These are phyloP conservation scores for Penicillium paxilli DNA, from an alignment of 495 filamentous ascomycete species.

Conservation along the genomic window DNA sequence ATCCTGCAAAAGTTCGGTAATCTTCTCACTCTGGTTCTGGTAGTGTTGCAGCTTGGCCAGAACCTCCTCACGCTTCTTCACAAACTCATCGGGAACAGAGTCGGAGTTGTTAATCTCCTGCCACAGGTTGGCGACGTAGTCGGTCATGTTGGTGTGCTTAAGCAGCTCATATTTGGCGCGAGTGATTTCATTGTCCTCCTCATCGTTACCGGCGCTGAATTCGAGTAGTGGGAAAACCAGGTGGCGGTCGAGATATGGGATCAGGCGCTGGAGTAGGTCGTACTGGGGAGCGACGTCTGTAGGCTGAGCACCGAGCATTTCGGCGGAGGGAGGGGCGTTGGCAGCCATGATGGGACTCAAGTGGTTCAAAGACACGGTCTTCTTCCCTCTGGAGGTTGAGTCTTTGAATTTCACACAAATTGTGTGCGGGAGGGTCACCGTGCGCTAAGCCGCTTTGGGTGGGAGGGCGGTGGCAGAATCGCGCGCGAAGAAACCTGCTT, in stretches of 20 bases:
- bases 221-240: constrained; percentile 92
- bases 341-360: constrained; percentile 61
- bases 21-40: constrained; percentile 81
- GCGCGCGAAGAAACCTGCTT: constrained; percentile 28
- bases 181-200: constrained; percentile 66
- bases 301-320: constrained; percentile 54
- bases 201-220: constrained; percentile 64
- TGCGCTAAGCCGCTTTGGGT: constrained; percentile 37
- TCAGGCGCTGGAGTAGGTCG: constrained; percentile 85
- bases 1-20: constrained; percentile 77
- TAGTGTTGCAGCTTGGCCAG: constrained; percentile 75
- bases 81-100: constrained; percentile 78
- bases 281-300: constrained; percentile 62
- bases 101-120: constrained; percentile 79
- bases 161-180: constrained; percentile 88
- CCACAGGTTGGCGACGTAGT: constrained; percentile 89
- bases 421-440: constrained; percentile 43
- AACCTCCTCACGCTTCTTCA: constrained; percentile 85
- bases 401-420: constrained; percentile 31
- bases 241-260: constrained; percentile 92
- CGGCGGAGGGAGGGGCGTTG: constrained; percentile 54
- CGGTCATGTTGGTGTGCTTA: constrained; percentile 96
- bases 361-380: constrained; percentile 19
- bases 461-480: constrained; percentile 34
- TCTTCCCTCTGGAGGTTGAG: not conserved